Percentiles rank a stretch among this genome's conserved stretches.
Conservation (phyloP, 2,329 filamentous ascomycete genomes). For the Sclerotinia minor region DNA sequence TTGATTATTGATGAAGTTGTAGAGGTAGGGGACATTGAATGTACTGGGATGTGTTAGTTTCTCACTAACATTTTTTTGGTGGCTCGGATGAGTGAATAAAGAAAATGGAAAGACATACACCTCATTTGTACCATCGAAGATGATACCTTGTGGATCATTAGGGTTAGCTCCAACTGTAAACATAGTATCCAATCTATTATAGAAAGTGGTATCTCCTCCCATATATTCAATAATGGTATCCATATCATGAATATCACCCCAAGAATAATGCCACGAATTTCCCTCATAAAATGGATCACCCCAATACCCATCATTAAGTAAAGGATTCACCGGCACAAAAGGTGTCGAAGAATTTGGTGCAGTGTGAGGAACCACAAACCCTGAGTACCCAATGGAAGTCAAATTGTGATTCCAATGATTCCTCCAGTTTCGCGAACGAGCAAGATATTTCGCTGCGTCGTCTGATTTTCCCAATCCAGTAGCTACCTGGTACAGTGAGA, state of each 20-base stretch:
- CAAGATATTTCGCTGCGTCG: slow-evolving; percentile 22
- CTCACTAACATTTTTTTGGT: background rate
- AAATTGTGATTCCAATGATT: slow-evolving; percentile 68
- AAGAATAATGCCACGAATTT: slow-evolving; percentile 55
- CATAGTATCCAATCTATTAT: slow-evolving; percentile 52
- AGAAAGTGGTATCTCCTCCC: slow-evolving; percentile 52
- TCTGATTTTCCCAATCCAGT: slow-evolving; percentile 42
- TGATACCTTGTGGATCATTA: slow-evolving; percentile 42
- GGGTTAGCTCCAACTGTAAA: slow-evolving; percentile 47
- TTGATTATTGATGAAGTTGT: slow-evolving; percentile 51
- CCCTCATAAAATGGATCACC: slow-evolving; percentile 53
- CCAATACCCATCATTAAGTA: slow-evolving; percentile 56
- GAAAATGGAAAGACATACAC: slow-evolving; percentile 23
- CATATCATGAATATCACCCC: slow-evolving; percentile 57
- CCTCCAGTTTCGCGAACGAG: slow-evolving; percentile 61
- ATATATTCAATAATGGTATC: slow-evolving; percentile 48
- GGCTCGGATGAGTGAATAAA: background rate
- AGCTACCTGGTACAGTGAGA: slow-evolving; percentile 64
- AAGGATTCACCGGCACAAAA: slow-evolving; percentile 50
- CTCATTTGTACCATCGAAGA: slow-evolving; percentile 56
- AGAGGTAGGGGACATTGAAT: slow-evolving; percentile 65
- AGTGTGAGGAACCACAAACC: slow-evolving; percentile 64
- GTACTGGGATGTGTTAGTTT: slow-evolving; percentile 17
- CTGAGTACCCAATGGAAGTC: slow-evolving; percentile 60
- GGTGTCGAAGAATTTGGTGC: slow-evolving; percentile 41